These are phyloP conservation scores for Penicillium palitans DNA, from an alignment of 2,329 filamentous ascomycete genomes.

Conservation along the genomic window DNA sequence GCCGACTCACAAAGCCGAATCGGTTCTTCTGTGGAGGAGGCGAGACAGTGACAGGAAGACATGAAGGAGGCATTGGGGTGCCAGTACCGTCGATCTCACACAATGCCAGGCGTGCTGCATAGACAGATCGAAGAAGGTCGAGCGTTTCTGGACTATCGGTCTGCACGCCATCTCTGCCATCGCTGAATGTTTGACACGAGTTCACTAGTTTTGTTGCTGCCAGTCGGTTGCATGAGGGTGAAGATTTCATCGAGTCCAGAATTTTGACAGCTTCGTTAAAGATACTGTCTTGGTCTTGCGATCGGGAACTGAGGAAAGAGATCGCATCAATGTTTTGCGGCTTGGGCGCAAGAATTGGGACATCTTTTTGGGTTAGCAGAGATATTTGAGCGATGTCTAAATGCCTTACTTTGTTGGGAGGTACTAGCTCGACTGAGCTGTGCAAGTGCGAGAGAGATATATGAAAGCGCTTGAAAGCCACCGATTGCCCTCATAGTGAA, in stretches of 20 bases:
- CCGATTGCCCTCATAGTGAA: slow-evolving; percentile 1
- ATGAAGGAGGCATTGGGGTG: slow-evolving; percentile 52
- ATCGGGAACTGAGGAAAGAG: slow-evolving; percentile 28
- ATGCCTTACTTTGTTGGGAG: not conserved
- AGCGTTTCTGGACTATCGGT: slow-evolving; percentile 34
- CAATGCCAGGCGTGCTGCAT: slow-evolving; percentile 62
- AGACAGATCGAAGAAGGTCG: slow-evolving; percentile 55
- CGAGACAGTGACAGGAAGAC: slow-evolving; percentile 50
- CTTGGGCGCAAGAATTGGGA: slow-evolving; percentile 3
- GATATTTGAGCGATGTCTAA: not conserved
- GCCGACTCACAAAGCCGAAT: slow-evolving; percentile 26
- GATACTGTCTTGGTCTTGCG: slow-evolving; percentile 34
- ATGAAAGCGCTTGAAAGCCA: not conserved
- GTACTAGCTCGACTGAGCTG: not conserved
- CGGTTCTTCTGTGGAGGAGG: slow-evolving; percentile 32
- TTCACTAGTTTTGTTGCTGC: slow-evolving; percentile 54
- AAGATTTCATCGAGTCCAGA: slow-evolving; percentile 47
- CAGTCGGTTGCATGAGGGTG: slow-evolving; percentile 54
- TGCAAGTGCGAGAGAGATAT: not conserved
- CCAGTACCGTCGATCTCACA: slow-evolving; percentile 61
- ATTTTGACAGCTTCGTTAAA: slow-evolving; percentile 46
- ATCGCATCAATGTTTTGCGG: slow-evolving; percentile 26
- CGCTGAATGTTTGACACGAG: slow-evolving; percentile 54
- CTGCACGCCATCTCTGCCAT: slow-evolving; percentile 26
- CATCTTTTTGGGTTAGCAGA: not conserved